Base-by-base conservation (phyloP, 176 grass and related monocot genomes). In the Guadua angustifolia region DNA sequence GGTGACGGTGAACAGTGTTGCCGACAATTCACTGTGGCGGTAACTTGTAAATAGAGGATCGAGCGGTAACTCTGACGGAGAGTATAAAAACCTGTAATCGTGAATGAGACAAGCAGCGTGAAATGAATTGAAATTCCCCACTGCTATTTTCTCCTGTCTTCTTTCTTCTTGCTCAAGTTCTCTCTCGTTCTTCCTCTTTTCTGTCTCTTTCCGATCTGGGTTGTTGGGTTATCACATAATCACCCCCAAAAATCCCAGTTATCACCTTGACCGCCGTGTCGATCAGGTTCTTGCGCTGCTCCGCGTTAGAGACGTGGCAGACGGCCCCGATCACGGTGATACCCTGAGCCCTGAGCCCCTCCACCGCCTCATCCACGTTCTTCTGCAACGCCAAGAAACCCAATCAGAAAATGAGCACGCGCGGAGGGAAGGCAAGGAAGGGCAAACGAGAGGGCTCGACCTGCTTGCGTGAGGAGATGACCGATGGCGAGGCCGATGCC, bases 401-500 rank as follows among this genome's bases (percentile, higher is more conserved):
- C 63, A 35, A 9, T 86, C 29, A 83, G 58, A 51, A 29, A 19
- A 29, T 13, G 5, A 36, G 5, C 22, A 12, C 9, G 46, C 14
- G 10, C 40, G 0, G 57, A 74, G 70, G 26, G 38, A 49, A 10
- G 35, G 9, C 6, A 24, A 6, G 69, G 33, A 61, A 13, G 24
- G 15, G 36, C 57, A 40, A 19, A 21, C 53, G 15, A 60, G 35
- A 75, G 24, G 18, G 44, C 44, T 79, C 51, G 49, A 94, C 95
- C 93, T 98, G 93, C 82, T 92, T 98, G 72, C 95, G 91, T 40
- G 95, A 98, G 87, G 95, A 98, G 82, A 98, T 73, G 85, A 98
- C 91, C 93, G 71, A 98, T 93, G 63, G 93, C 85, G 69, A 95
- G 89, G 55, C 95, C 93, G 67, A 98, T 98, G 26, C 95, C 93